Evolutionary conservation across 192 early-diverging fungal genomes (phyloP).

Genomic region (Coemansia sp.): DNA sequence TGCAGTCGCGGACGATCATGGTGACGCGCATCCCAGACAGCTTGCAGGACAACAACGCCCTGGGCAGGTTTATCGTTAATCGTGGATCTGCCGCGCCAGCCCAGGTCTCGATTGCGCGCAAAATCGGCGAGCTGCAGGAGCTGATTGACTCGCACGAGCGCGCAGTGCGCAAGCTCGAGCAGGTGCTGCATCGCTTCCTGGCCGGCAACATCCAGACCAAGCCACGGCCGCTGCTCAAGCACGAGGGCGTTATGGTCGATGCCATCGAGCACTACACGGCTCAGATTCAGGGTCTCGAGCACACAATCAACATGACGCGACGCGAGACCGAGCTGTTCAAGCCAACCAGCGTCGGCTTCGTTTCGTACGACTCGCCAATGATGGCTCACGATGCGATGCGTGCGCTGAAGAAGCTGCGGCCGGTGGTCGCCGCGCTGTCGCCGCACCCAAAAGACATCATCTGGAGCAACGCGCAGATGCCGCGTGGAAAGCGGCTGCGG

Average conservation of each 20-base stretch:
- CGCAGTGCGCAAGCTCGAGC: conserved; percentile 65
- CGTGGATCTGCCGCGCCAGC: conserved; percentile 49
- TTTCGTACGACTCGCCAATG: conserved; percentile 62
- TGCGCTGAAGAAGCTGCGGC: conserved; percentile 23
- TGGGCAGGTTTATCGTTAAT: conserved; percentile 53
- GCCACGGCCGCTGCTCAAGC: conserved; percentile 46
- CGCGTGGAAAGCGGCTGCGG: conserved; percentile 50
- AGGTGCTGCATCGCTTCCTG: conserved; percentile 60
- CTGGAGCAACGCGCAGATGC: conserved; percentile 68
- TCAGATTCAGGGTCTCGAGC: conserved; percentile 59
- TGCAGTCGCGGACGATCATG: conserved; percentile 70
- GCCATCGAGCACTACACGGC: conserved; percentile 70
- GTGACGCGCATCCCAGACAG: conserved; percentile 61
- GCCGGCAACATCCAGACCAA: conserved; percentile 20
- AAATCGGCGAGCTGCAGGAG: conserved; percentile 64
- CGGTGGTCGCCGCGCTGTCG: conserved; percentile 44
- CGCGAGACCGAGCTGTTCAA: conserved; percentile 51
- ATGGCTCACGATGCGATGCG: conserved; percentile 49
- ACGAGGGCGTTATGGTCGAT: conserved; percentile 58
- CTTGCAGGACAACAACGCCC: conserved; percentile 58
- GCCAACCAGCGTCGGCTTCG: conserved; percentile 68
- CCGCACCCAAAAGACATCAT: conserved; percentile 77
- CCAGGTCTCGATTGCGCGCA: conserved; percentile 65
- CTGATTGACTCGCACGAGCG: conserved; percentile 65
- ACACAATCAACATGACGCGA: conserved; percentile 57